Percentiles rank a stretch among this genome's conserved stretches.
Conservation (phyloP, 2,329 filamentous ascomycete species). For the Diaporthe longicolla region DNA sequence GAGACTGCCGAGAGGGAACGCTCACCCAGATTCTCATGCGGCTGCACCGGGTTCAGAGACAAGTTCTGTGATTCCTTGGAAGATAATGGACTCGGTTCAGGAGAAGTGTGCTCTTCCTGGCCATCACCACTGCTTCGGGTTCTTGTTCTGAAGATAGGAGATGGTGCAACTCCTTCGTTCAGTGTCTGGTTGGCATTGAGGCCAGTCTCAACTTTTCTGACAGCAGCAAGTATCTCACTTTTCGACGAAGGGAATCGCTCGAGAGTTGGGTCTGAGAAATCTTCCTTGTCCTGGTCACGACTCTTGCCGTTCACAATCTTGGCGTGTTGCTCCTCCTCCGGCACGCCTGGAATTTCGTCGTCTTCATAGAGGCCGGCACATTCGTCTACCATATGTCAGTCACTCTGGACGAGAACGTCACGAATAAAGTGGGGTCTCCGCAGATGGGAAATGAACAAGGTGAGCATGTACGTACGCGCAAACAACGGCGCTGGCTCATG, state of each 20-base stretch:
- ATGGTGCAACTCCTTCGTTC: slow-evolving; percentile 54
- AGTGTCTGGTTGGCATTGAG: slow-evolving; percentile 56
- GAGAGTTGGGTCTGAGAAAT: slow-evolving; percentile 63
- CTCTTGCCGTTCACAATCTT: slow-evolving; percentile 1
- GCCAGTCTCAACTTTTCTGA: slow-evolving; percentile 62
- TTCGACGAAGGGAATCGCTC: slow-evolving; percentile 63
- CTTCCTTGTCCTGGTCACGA: slow-evolving; percentile 50
- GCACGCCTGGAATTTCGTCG: slow-evolving; percentile 47
- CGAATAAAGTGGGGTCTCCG: neutral
- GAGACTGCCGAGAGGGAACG: slow-evolving; percentile 54
- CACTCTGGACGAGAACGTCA: neutral
- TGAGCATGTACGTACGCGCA: slow-evolving; percentile 29
- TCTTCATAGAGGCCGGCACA: slow-evolving; percentile 58
- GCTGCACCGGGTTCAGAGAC: slow-evolving; percentile 8
- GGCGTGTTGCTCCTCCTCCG: slow-evolving; percentile 49
- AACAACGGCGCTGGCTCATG: slow-evolving; percentile 37
- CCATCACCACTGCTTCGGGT: slow-evolving; percentile 55
- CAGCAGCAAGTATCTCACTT: slow-evolving; percentile 59
- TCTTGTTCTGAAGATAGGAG: slow-evolving; percentile 54
- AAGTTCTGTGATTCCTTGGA: slow-evolving; percentile 42
- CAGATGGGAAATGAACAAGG: neutral
- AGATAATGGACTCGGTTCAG: slow-evolving; percentile 53
- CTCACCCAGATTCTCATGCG: slow-evolving; percentile 45
- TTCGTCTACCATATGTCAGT: slow-evolving; percentile 54
- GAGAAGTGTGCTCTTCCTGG: slow-evolving; percentile 54